Evolutionary conservation across 805 yeast species (phyloP).

Genomic region (Cyberlindnera veronae): DNA sequence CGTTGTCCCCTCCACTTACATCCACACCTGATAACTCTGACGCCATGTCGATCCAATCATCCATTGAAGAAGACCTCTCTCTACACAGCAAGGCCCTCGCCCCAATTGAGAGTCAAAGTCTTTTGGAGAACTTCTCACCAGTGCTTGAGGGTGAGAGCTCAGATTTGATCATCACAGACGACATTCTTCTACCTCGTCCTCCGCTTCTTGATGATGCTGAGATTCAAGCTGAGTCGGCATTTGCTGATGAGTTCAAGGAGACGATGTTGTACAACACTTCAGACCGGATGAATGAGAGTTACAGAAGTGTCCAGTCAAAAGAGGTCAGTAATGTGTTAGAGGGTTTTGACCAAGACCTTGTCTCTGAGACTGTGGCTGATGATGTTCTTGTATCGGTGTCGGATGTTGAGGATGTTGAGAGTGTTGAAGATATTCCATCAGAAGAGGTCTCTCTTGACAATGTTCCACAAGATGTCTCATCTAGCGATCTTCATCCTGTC

Average conservation of each 20-base stretch:
- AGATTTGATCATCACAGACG: slow-evolving; percentile 4
- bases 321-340: neutral
- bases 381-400: no score
- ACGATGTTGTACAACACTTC: slow-evolving; percentile 18
- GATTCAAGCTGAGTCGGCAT: slow-evolving; percentile 10
- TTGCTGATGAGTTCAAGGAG: slow-evolving; percentile 20
- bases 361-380: no score
- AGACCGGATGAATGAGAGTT: slow-evolving; percentile 14
- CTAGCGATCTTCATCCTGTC: no score
- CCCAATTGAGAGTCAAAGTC: slow-evolving; percentile 10
- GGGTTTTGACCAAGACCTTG: no score
- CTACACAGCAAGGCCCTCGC: neutral
- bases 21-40: slow-evolving; percentile 5
- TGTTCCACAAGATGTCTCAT: no score
- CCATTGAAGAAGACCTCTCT: slow-evolving; percentile 6
- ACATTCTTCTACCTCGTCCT: slow-evolving; percentile 6
- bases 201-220: slow-evolving; percentile 6
- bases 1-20: no score
- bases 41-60: slow-evolving; percentile 11
- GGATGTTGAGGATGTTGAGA: neutral
- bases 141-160: slow-evolving; percentile 2
- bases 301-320: slow-evolving; percentile 2
- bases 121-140: slow-evolving; percentile 12
- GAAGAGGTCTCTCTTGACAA: no score
- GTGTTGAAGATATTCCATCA: no score